Percentiles rank a stretch among this genome's conserved stretches.
Conservation (phyloP, 2,329 filamentous ascomycete genomes). For the Chalaropsis ovoidea region DNA sequence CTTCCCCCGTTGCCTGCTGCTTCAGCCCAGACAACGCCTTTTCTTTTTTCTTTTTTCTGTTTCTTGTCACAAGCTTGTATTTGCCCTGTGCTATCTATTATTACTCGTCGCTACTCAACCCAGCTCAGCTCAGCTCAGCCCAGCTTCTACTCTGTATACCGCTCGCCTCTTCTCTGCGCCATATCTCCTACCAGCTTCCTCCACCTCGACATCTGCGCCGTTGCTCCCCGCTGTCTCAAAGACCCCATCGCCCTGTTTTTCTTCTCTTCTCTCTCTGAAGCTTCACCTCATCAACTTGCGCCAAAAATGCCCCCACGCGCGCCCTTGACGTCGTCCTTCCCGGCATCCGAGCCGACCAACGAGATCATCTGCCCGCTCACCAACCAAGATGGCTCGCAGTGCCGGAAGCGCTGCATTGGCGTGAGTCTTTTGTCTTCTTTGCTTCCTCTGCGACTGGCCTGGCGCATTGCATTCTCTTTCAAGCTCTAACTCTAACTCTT, state of each 20-base stretch:
- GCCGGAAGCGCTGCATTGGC: constrained; percentile 93
- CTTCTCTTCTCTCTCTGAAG: neutral
- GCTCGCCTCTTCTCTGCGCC: neutral
- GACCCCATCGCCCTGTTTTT: neutral
- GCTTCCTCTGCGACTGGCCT: neutral
- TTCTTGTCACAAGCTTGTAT: constrained; percentile 4
- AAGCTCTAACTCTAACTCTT: neutral
- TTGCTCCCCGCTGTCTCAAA: neutral
- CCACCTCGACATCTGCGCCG: neutral
- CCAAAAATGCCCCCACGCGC: constrained; percentile 74
- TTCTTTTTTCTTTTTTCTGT: constrained; percentile 4
- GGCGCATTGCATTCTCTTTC: too few relatives aligned
- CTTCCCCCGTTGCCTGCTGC: neutral
- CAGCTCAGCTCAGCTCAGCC: neutral
- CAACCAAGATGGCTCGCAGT: constrained; percentile 93
- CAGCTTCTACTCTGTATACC: neutral
- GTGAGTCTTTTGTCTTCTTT: constrained; percentile 75
- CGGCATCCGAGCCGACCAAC: constrained; percentile 82
- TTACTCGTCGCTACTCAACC: neutral
- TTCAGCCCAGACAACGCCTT: neutral
- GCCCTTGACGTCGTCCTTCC: constrained; percentile 80
- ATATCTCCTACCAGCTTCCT: neutral
- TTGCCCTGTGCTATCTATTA: neutral
- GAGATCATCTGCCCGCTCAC: constrained; percentile 93
- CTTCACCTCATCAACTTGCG: neutral